Evolutionary conservation across 1,284 basidiomycete genomes (phyloP).

Genomic region (Cystobasidium slooffiae): DNA sequence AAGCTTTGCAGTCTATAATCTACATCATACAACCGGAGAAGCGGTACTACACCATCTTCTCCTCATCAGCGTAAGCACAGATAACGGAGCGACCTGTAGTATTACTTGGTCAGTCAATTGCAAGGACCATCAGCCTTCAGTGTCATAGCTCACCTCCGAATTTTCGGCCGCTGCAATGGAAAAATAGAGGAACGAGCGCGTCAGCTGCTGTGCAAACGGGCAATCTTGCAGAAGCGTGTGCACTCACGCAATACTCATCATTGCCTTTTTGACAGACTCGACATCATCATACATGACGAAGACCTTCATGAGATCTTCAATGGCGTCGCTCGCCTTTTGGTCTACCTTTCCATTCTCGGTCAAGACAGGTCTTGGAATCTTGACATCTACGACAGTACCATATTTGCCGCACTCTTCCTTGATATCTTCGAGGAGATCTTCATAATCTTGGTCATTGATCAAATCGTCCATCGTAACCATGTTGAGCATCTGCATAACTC

Average conservation of each 20-base stretch:
- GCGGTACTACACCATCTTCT: conserved; percentile 48
- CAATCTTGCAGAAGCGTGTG: conserved; percentile 40
- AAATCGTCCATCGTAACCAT: conserved; percentile 97
- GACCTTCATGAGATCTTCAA: conserved; percentile 55
- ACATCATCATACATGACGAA: conserved; percentile 55
- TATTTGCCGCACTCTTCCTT: conserved; percentile 89
- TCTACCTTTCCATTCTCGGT: conserved; percentile 52
- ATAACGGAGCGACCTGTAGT: conserved; percentile 54
- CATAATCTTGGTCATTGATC: conserved; percentile 86
- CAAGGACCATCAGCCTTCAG: background rate
- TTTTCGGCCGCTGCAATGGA: conserved; percentile 37
- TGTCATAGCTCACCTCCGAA: conserved; percentile 38
- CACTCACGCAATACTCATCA: conserved; percentile 53
- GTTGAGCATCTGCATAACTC: conserved; percentile 95
- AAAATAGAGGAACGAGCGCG: background rate
- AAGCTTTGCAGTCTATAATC: background rate
- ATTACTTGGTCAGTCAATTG: background rate
- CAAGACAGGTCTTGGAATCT: conserved; percentile 84
- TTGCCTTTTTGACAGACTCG: conserved; percentile 52
- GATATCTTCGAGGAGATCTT: conserved; percentile 91
- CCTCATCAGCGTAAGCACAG: conserved; percentile 54
- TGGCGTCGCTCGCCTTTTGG: conserved; percentile 51
- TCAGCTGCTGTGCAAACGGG: conserved; percentile 22
- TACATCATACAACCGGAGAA: background rate
- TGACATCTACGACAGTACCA: conserved; percentile 80